These are phyloP conservation scores for Orbilia blumenaviensis DNA, from an alignment of 2,329 filamentous ascomycete genomes.

Conservation along the genomic window DNA sequence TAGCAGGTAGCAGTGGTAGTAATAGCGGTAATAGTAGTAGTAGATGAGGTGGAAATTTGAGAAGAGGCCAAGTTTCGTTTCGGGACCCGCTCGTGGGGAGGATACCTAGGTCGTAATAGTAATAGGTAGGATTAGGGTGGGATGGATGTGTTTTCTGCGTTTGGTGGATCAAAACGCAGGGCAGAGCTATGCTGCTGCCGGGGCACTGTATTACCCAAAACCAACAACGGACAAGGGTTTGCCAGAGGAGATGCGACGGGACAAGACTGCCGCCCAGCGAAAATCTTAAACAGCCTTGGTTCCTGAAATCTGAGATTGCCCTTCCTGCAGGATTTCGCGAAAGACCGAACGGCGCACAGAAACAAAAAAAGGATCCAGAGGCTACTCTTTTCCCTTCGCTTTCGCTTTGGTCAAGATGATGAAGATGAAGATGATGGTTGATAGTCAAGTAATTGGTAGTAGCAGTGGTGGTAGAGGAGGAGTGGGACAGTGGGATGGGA, in stretches of 20 bases:
- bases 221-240: constrained; percentile 28
- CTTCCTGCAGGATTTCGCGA: constrained; percentile 10
- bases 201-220: too few species aligned
- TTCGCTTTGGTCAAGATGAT: too few species aligned
- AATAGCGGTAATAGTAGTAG: too few species aligned
- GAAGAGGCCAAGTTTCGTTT: constrained; percentile 41
- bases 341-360: background rate
- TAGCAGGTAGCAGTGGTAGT: background rate
- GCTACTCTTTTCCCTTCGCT: too few species aligned
- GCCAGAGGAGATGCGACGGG: constrained; percentile 29
- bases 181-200: too few species aligned
- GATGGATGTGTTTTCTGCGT: constrained; percentile 4
- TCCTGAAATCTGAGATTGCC: constrained; percentile 4
- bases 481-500: background rate
- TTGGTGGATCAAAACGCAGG: constrained; percentile 13
- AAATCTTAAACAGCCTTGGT: constrained; percentile 5
- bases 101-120: too few species aligned
- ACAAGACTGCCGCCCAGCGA: constrained; percentile 2
- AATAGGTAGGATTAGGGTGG: too few species aligned
- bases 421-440: too few species aligned
- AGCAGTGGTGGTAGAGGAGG: background rate
- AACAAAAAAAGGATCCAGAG: background rate
- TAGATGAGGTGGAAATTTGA: background rate
- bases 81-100: background rate
- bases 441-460: too few species aligned